Percentiles rank a stretch among this genome's conserved stretches.
Conservation (phyloP, 345 rosid species). For the Psidium guajava region DNA sequence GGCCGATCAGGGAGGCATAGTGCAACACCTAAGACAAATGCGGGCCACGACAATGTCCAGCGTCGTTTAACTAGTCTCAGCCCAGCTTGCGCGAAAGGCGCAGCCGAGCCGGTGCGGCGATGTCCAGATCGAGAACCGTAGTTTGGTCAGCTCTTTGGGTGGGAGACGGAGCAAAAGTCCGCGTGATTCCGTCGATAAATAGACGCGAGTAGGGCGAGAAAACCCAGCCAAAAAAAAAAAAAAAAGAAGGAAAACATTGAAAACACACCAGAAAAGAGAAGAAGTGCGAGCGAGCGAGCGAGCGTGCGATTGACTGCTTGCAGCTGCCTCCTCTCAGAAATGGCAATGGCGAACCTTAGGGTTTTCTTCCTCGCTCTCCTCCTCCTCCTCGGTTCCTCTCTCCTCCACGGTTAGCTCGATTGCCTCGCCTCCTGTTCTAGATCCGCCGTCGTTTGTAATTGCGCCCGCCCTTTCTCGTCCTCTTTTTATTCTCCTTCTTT, state of each 20-base stretch:
- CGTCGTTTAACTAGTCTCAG: not conserved
- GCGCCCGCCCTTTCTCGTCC: not conserved
- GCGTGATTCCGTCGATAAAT: not conserved
- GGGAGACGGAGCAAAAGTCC: not conserved
- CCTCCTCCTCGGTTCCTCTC: constrained; percentile 52
- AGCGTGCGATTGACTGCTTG: not conserved
- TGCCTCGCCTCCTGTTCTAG: not conserved
- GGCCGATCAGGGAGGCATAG: not conserved
- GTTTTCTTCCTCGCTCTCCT: constrained; percentile 58
- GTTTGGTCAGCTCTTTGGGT: too few relatives aligned
- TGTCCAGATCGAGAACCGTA: not conserved
- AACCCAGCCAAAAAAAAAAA: not conserved
- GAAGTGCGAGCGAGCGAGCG: not conserved
- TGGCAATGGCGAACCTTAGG: constrained; percentile 29
- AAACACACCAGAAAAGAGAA: not conserved
- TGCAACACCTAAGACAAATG: not conserved
- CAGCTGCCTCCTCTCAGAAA: not conserved
- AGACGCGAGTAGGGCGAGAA: not conserved
- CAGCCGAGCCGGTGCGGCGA: not conserved
- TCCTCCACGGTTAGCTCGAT: constrained; percentile 49
- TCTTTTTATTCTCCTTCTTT: too few relatives aligned
- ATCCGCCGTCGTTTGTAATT: not conserved
- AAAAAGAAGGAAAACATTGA: not conserved
- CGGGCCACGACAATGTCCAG: not conserved
- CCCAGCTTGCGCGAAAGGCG: not conserved